Percentiles rank a stretch among this genome's conserved stretches.
Evolutionary conservation across 1,284 basidiomycete species (phyloP).

Genomic region (Phaffia rhodozyma): DNA sequence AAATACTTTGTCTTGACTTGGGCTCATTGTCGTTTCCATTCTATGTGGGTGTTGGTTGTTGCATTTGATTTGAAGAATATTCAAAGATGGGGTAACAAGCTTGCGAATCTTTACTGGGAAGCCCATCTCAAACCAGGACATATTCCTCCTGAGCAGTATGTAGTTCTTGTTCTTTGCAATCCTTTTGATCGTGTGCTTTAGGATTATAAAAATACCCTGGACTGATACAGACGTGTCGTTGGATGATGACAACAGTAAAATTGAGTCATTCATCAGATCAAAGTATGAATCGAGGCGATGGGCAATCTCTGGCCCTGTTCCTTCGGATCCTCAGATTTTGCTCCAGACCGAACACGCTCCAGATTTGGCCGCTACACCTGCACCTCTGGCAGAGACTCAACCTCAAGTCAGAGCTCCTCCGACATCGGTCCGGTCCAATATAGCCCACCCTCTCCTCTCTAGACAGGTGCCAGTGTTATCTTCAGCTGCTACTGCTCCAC

Average conservation of each 20-base stretch:
- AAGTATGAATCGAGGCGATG: constrained; percentile 91
- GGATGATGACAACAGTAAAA: constrained; percentile 53
- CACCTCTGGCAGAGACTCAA: not conserved
- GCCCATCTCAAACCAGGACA: constrained; percentile 88
- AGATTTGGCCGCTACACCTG: not conserved
- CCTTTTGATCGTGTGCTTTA: not conserved
- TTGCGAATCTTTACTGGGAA: constrained; percentile 94
- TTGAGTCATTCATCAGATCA: constrained; percentile 93
- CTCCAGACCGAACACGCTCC: constrained; percentile 40
- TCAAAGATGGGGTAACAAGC: constrained; percentile 86
- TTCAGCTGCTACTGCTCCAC: constrained; percentile 13
- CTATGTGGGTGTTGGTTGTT: not conserved
- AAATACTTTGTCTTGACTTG: not conserved
- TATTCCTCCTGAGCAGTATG: constrained; percentile 86
- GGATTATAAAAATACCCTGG: not conserved
- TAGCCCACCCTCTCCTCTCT: not conserved
- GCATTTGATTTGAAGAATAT: constrained; percentile 34
- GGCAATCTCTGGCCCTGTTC: constrained; percentile 79
- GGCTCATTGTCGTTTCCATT: not conserved
- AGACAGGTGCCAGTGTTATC: not conserved
- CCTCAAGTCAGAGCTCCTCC: not conserved
- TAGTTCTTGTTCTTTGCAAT: constrained; percentile 20
- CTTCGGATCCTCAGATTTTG: constrained; percentile 66
- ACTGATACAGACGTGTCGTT: constrained; percentile 1
- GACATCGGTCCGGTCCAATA: not conserved